phyloP scores from a whole-genome alignment of 73 alveolate species.

The Paramecium octaurelia region DNA sequence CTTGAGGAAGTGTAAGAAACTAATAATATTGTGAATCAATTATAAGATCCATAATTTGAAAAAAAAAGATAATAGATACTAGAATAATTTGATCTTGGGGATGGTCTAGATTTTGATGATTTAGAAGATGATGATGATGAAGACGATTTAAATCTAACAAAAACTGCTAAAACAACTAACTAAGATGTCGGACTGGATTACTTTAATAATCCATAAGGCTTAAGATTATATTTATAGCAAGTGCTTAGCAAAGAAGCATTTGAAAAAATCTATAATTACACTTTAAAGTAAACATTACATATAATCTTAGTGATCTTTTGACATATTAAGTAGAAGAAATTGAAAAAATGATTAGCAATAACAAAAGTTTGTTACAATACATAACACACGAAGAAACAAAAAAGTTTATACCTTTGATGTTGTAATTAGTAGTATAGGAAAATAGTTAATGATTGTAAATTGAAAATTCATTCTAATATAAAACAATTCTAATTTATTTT shows the following conservation, averaged over 20 bases:
- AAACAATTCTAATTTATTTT: too few species aligned
- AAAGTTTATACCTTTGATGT: not conserved
- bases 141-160: not conserved
- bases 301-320: not conserved
- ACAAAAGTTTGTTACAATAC: not conserved
- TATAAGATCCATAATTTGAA: not conserved
- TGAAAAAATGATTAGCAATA: not conserved
- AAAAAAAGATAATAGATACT: not conserved
- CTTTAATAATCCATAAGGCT: not conserved
- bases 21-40: not conserved
- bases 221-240: not conserved
- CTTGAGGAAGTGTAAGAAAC: not conserved
- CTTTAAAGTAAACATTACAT: not conserved
- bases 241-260: not conserved
- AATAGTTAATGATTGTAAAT: not conserved
- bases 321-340: not conserved
- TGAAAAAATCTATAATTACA: not conserved
- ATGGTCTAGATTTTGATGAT: not conserved
- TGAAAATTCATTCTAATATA: not conserved
- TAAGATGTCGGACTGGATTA: not conserved
- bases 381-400: not conserved
- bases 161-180: not conserved
- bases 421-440: not conserved
- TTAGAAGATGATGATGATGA: not conserved
- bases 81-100: not conserved